Percentiles rank a stretch among this genome's conserved stretches.
phyloP scores from a whole-genome alignment of 768 basidiomycete species.

The Mycena venus region DNA sequence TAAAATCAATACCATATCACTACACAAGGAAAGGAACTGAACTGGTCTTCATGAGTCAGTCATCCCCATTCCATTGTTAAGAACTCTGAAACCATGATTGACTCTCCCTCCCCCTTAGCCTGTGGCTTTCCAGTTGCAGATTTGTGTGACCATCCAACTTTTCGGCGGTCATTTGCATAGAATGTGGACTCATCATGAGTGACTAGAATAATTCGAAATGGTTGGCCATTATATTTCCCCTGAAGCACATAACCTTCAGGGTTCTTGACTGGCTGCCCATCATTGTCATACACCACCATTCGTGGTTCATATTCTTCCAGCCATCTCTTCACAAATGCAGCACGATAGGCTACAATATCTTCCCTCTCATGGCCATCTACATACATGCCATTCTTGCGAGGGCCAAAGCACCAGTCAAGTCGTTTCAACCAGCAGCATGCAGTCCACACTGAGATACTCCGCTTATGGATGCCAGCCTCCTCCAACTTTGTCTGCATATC shows the following conservation, averaged over 20 bases:
- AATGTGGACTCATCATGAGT: conserved; percentile 47
- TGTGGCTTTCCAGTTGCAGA: background rate
- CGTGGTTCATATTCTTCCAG: conserved; percentile 15
- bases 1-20: background rate
- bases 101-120: background rate
- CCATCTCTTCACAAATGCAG: conserved; percentile 18
- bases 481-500: background rate
- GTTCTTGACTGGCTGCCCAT: background rate
- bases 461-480: background rate
- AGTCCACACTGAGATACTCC: background rate
- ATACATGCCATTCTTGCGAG: no score
- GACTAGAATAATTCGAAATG: conserved; percentile 32
- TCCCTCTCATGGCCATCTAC: background rate
- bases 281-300: conserved; percentile 15
- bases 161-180: conserved; percentile 42
- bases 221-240: conserved; percentile 14
- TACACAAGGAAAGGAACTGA: background rate
- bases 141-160: background rate
- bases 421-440: no score
- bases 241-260: background rate
- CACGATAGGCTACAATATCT: background rate
- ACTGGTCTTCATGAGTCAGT: background rate
- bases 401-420: no score
- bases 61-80: conserved; percentile 9
- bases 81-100: no score